Percentiles rank a stretch among this genome's conserved stretches.
phyloP scores from a whole-genome alignment of 75 land plant genomes.

The Chamaecyparis obtusa region DNA sequence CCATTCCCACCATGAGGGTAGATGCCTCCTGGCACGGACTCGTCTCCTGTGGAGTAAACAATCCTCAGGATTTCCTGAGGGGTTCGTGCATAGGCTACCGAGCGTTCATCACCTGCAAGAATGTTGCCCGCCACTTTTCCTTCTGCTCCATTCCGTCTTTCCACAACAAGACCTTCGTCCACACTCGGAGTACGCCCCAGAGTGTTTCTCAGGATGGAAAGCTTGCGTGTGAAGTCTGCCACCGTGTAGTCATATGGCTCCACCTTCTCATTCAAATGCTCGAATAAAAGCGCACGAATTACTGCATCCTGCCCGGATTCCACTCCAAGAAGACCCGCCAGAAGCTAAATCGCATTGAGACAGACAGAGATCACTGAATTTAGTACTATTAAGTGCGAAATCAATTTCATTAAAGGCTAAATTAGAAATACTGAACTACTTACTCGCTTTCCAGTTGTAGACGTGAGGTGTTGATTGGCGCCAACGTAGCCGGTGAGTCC shows the following conservation, averaged over 20 bases:
- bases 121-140: constrained; percentile 40
- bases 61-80: constrained; percentile 59
- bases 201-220: constrained; percentile 55
- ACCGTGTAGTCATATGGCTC: constrained; percentile 30
- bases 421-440: too few relatives aligned
- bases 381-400: too few relatives aligned
- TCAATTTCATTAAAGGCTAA: too few relatives aligned
- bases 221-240: constrained; percentile 51
- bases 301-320: constrained; percentile 91
- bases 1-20: too few relatives aligned
- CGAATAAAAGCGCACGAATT: constrained; percentile 55
- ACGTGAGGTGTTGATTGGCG: constrained; percentile 36
- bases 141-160: constrained; percentile 42
- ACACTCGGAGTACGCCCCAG: constrained; percentile 18
- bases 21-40: background rate
- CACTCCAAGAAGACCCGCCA: constrained; percentile 52
- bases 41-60: constrained; percentile 57
- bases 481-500: too few relatives aligned
- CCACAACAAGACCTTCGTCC: constrained; percentile 71
- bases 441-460: background rate
- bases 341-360: too few relatives aligned
- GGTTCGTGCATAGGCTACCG: constrained; percentile 54
- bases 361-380: too few relatives aligned
- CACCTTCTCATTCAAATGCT: constrained; percentile 24
- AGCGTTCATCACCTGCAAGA: constrained; percentile 44